Evolutionary conservation across 176 grass and related monocot genomes (phyloP).

Genomic region (Zea mays): Zm-B73-REFERENCE-NAM-5.0 NC_050105.1:92974001-92974500

Average conservation of each 20-base stretch:
- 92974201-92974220: conserved; percentile 3
- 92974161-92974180: neutral
- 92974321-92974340: no score
- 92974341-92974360: no score
- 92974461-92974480: no score
- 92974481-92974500: neutral
- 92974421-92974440: no score
- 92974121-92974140: conserved; percentile 48
- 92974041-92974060: conserved; percentile 25
- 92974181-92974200: conserved; percentile 3
- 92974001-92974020: conserved; percentile 64
- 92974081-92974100: conserved; percentile 42
- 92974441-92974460: no score
- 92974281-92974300: neutral
- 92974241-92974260: conserved; percentile 28
- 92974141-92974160: neutral
- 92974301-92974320: no score
- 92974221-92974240: conserved; percentile 16
- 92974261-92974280: neutral
- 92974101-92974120: conserved; percentile 39
- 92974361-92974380: neutral
- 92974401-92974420: no score
- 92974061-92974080: neutral
- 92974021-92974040: conserved; percentile 61
- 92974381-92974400: no score